These are phyloP conservation scores for Pseudogymnoascus sp. DNA, from an alignment of 2,329 filamentous ascomycete species.

Conservation along the genomic window DNA sequence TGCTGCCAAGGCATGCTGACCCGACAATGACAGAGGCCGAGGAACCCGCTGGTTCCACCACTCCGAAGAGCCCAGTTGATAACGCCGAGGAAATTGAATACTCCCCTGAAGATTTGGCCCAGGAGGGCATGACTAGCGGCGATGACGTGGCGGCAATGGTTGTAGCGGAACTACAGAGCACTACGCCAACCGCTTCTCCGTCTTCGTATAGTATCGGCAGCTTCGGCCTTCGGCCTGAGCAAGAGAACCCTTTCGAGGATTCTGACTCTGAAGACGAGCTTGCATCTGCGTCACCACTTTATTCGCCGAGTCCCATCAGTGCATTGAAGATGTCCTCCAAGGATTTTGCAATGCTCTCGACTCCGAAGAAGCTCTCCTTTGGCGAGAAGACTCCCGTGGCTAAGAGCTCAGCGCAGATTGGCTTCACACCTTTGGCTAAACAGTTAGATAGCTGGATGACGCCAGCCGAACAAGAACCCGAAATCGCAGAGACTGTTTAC, in stretches of 20 bases:
- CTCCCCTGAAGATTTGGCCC: slow-evolving; percentile 12
- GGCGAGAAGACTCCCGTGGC: slow-evolving; percentile 15
- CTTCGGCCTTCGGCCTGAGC: slow-evolving; percentile 42
- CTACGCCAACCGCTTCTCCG: slow-evolving; percentile 22
- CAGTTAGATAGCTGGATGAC: slow-evolving; percentile 58
- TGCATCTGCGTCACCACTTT: slow-evolving; percentile 27
- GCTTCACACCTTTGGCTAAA: slow-evolving; percentile 57
- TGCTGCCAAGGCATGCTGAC: slow-evolving; percentile 32
- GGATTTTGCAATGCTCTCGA: slow-evolving; percentile 24
- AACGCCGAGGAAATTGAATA: background rate
- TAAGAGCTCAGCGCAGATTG: slow-evolving; percentile 32
- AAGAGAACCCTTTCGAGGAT: slow-evolving; percentile 40
- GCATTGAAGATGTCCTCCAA: slow-evolving; percentile 26
- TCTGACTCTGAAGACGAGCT: slow-evolving; percentile 52
- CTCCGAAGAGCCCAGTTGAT: background rate
- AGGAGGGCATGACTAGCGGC: slow-evolving; percentile 14
- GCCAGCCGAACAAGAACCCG: slow-evolving; percentile 21
- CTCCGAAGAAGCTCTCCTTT: slow-evolving; percentile 9
- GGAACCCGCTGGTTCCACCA: background rate
- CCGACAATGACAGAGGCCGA: slow-evolving; percentile 17
- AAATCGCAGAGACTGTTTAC: background rate
- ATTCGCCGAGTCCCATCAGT: slow-evolving; percentile 19
- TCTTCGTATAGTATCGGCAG: slow-evolving; percentile 16
- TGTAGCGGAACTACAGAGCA: slow-evolving; percentile 13
- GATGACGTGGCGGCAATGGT: slow-evolving; percentile 15